A percentile compares a stretch with the other conserved stretches of the same genome.
Conservation (phyloP, 495 filamentous ascomycete species). For the Thermochaetoides thermophila region DNA sequence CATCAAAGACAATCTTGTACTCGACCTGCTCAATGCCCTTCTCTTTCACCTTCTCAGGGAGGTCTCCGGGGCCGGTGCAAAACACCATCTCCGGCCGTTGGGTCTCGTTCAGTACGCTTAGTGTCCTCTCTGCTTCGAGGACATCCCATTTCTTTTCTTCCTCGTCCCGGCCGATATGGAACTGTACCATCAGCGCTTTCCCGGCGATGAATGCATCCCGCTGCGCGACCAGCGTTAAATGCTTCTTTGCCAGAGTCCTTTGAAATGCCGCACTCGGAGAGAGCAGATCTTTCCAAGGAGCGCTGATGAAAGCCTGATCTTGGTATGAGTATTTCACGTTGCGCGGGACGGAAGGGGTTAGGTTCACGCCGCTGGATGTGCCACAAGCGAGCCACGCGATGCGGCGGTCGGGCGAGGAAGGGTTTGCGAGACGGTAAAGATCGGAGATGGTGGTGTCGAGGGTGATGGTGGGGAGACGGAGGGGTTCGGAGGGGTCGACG, state of each 20-base stretch:
- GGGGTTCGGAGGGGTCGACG: neutral
- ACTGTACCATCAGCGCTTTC: conserved; percentile 12
- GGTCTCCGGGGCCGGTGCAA: conserved; percentile 12
- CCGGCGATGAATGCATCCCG: conserved; percentile 21
- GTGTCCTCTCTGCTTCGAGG: conserved; percentile 15
- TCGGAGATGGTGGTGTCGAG: conserved; percentile 21
- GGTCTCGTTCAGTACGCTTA: conserved; percentile 10
- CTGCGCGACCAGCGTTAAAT: conserved; percentile 18
- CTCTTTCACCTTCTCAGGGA: conserved; percentile 11
- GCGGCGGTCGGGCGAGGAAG: conserved; percentile 3
- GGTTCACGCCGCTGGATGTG: conserved; percentile 11
- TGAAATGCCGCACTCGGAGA: conserved; percentile 26
- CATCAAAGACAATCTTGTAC: conserved; percentile 17
- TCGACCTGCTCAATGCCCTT: conserved; percentile 13
- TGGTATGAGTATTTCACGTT: conserved; percentile 23
- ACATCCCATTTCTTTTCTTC: conserved; percentile 10
- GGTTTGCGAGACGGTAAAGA: conserved; percentile 13
- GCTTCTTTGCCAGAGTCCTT: conserved; percentile 12
- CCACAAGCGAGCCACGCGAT: conserved; percentile 15
- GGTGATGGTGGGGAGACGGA: conserved; percentile 15
- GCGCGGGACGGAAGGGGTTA: conserved; percentile 13
- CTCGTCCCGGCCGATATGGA: conserved; percentile 6
- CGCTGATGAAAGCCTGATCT: conserved; percentile 24
- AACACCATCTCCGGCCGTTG: conserved; percentile 18
- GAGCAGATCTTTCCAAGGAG: conserved; percentile 30